Evolutionary conservation across 805 yeast genomes (phyloP).

Genomic region (Priceomyces castillae): DNA sequence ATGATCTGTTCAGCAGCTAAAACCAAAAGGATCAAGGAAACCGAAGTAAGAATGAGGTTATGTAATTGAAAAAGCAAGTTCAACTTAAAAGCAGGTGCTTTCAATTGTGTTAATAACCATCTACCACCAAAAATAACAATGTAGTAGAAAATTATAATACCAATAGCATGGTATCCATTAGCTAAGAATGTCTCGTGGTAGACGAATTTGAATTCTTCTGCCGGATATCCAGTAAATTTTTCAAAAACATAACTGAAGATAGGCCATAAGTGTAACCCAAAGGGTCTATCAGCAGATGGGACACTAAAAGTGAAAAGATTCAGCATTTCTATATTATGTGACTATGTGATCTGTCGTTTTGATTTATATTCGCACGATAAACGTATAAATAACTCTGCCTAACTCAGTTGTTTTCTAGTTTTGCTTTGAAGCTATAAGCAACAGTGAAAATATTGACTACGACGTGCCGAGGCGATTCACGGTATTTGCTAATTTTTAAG

Average conservation of each 20-base stretch:
- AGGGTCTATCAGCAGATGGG: slow-evolving; percentile 46
- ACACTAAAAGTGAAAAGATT: slow-evolving; percentile 23
- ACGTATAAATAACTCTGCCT: too few species aligned
- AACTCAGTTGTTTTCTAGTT: too few species aligned
- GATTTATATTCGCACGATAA: too few species aligned
- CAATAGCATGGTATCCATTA: slow-evolving; percentile 53
- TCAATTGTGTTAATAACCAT: slow-evolving; percentile 47
- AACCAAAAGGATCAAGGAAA: slow-evolving; percentile 63
- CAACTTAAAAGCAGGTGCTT: slow-evolving; percentile 67
- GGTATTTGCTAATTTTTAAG: too few species aligned
- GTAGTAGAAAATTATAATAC: slow-evolving; percentile 41
- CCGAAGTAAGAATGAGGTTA: slow-evolving; percentile 68
- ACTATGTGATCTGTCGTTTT: too few species aligned
- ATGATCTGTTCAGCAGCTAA: slow-evolving; percentile 80
- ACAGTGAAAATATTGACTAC: neutral
- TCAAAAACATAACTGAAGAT: slow-evolving; percentile 52
- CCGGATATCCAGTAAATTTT: slow-evolving; percentile 50
- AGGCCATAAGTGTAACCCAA: slow-evolving; percentile 67
- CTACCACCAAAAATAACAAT: slow-evolving; percentile 67
- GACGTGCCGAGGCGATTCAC: neutral
- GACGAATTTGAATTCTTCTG: slow-evolving; percentile 64
- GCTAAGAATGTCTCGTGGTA: slow-evolving; percentile 67
- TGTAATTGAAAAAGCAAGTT: slow-evolving; percentile 80
- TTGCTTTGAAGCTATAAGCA: too few species aligned
- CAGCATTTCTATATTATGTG: too few species aligned